Evolutionary conservation across 106 monocot genomes (phyloP).

Genomic region (Platanthera guangdongensis): DNA sequence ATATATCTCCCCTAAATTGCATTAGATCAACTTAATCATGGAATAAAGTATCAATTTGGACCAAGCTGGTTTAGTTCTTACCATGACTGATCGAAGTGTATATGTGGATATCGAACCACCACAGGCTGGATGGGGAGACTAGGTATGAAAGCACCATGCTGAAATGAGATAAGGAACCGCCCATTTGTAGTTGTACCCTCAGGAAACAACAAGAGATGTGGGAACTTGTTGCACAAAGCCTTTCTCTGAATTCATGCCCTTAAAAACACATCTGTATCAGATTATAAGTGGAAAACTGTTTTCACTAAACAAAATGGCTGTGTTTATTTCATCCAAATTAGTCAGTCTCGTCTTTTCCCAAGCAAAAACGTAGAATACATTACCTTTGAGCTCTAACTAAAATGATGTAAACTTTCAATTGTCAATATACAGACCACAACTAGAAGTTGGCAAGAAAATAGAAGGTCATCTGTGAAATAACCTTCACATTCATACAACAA

Average conservation of each 20-base stretch:
- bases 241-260: slow-evolving; percentile 97
- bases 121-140: slow-evolving; percentile 81
- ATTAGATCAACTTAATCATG: slow-evolving; percentile 9
- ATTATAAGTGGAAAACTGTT: slow-evolving; percentile 27
- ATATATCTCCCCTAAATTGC: slow-evolving; percentile 68
- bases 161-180: slow-evolving; percentile 75
- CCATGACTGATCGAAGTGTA: slow-evolving; percentile 97
- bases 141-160: slow-evolving; percentile 90
- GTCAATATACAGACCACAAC: not conserved
- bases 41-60: not conserved
- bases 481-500: not conserved
- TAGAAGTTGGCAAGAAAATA: not conserved
- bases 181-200: slow-evolving; percentile 99
- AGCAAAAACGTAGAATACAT: not conserved
- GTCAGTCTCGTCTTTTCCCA: not conserved
- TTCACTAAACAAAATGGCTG: not conserved
- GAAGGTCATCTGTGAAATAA: not conserved
- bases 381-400: not conserved
- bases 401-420: not conserved
- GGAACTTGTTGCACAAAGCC: slow-evolving; percentile 72
- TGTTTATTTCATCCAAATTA: not conserved
- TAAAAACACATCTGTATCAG: slow-evolving; percentile 73
- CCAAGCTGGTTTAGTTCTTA: not conserved
- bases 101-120: slow-evolving; percentile 74
- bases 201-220: slow-evolving; percentile 78